Percentiles rank a stretch among this genome's conserved stretches.
Conservation (phyloP, 495 filamentous ascomycete species). For the Aspergillus cristatus region DNA sequence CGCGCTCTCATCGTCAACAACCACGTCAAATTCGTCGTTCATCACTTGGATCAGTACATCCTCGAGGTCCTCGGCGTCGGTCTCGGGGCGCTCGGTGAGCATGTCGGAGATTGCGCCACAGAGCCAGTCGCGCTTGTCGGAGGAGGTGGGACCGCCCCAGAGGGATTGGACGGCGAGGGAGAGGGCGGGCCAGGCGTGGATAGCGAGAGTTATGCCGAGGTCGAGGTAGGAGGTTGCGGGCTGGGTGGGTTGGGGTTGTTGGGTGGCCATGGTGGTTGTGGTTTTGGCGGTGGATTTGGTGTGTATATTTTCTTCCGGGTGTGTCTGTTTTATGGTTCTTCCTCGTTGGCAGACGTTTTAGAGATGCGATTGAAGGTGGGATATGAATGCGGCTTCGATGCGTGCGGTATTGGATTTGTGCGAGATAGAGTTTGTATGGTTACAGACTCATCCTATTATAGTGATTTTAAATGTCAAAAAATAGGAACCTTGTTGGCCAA, state of each 20-base stretch:
- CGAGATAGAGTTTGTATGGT: too few relatives aligned
- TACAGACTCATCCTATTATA: too few relatives aligned
- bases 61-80: constrained; percentile 77
- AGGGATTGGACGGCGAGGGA: constrained; percentile 75
- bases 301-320: not conserved
- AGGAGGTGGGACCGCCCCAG: constrained; percentile 80
- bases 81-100: constrained; percentile 59
- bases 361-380: too few relatives aligned
- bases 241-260: constrained; percentile 11
- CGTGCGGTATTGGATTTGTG: too few relatives aligned
- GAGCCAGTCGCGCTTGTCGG: constrained; percentile 93
- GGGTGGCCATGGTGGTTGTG: constrained; percentile 16
- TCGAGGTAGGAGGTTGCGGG: constrained; percentile 52
- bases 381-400: too few relatives aligned
- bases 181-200: constrained; percentile 79
- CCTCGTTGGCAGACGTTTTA: not conserved
- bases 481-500: too few relatives aligned
- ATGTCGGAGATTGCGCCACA: constrained; percentile 82
- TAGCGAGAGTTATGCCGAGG: constrained; percentile 65
- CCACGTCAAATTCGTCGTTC: constrained; percentile 89
- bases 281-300: not conserved
- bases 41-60: constrained; percentile 76
- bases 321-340: constrained; percentile 4
- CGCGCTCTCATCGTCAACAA: constrained; percentile 81
- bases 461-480: too few relatives aligned